Percentiles rank a stretch among this genome's conserved stretches.
Evolutionary conservation across 345 rosid species (phyloP).

Genomic region (Aquilaria sinensis): DNA sequence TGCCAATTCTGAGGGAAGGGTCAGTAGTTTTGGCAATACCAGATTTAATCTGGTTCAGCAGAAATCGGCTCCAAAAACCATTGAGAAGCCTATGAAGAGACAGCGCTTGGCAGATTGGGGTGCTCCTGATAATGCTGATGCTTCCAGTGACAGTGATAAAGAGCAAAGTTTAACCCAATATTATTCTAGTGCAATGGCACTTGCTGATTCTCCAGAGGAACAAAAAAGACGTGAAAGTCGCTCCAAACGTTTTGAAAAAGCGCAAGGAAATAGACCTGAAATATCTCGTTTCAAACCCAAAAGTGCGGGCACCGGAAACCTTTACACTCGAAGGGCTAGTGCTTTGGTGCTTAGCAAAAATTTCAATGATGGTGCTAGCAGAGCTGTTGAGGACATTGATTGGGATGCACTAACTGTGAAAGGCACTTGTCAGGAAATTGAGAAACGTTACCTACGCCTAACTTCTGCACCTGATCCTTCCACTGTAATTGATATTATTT

Average conservation of each 20-base stretch:
- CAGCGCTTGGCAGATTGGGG: slow-evolving; percentile 50
- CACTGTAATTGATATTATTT: slow-evolving; percentile 51
- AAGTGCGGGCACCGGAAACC: slow-evolving; percentile 54
- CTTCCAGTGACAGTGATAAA: slow-evolving; percentile 94
- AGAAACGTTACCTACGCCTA: slow-evolving; percentile 95
- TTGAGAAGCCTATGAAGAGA: slow-evolving; percentile 70
- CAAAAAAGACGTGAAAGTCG: slow-evolving; percentile 89
- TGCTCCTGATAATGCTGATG: slow-evolving; percentile 57
- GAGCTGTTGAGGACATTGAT: slow-evolving; percentile 98
- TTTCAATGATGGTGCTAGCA: slow-evolving; percentile 71
- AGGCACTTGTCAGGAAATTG: slow-evolving; percentile 95
- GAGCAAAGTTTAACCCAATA: slow-evolving; percentile 67
- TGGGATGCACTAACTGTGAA: slow-evolving; percentile 97
- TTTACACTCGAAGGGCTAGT: slow-evolving; percentile 68
- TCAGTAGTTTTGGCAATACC: slow-evolving; percentile 31
- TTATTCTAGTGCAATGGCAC: slow-evolving; percentile 66
- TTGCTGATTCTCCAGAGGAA: slow-evolving; percentile 80
- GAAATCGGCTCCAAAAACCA: slow-evolving; percentile 40
- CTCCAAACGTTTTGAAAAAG: slow-evolving; percentile 84
- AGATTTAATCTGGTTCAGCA: slow-evolving; percentile 37
- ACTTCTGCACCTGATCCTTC: slow-evolving; percentile 99
- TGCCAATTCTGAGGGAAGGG: slow-evolving; percentile 44
- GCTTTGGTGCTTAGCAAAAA: slow-evolving; percentile 64
- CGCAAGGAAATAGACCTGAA: slow-evolving; percentile 58
- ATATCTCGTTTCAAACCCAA: slow-evolving; percentile 48